These are phyloP conservation scores for Mortierella sp. DNA, from an alignment of 371 early-diverging fungal genomes.

Conservation along the genomic window DNA sequence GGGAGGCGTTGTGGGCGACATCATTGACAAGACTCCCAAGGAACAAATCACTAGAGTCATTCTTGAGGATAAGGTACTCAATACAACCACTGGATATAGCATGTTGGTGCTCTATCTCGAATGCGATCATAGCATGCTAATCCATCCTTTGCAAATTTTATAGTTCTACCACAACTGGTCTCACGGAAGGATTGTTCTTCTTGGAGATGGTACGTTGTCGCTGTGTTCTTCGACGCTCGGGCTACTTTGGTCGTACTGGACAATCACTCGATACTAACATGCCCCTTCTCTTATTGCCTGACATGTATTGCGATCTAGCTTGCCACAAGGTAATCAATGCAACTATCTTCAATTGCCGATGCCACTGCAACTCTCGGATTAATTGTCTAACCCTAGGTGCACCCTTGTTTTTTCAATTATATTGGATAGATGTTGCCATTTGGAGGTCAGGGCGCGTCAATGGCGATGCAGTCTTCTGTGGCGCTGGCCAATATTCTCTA, in stretches of 20 bases:
- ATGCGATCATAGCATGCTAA: too few relatives aligned
- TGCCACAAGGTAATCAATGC: slow-evolving; percentile 3
- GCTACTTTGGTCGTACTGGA: neutral
- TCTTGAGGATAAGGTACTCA: slow-evolving; percentile 34
- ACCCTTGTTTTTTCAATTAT: neutral
- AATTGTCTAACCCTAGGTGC: neutral
- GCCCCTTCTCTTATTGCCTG: too few relatives aligned
- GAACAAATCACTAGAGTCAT: slow-evolving; percentile 21
- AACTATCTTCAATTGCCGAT: neutral
- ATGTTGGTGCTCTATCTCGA: neutral
- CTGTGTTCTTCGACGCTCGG: neutral
- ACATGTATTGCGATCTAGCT: neutral
- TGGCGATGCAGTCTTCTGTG: slow-evolving; percentile 13
- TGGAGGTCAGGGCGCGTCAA: slow-evolving; percentile 18
- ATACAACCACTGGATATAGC: too few relatives aligned
- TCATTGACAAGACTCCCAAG: slow-evolving; percentile 23
- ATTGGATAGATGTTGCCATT: slow-evolving; percentile 20
- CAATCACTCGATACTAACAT: neutral
- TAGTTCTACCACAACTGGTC: slow-evolving; percentile 19
- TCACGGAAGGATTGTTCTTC: slow-evolving; percentile 17
- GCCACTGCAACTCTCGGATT: too few relatives aligned
- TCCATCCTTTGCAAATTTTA: too few relatives aligned
- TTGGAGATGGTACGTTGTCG: slow-evolving; percentile 20
- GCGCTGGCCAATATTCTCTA: slow-evolving; percentile 17
- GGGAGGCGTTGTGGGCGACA: slow-evolving; percentile 20